Conservation (phyloP, 208 protist species). For the Eutreptiella sp. region DNA sequence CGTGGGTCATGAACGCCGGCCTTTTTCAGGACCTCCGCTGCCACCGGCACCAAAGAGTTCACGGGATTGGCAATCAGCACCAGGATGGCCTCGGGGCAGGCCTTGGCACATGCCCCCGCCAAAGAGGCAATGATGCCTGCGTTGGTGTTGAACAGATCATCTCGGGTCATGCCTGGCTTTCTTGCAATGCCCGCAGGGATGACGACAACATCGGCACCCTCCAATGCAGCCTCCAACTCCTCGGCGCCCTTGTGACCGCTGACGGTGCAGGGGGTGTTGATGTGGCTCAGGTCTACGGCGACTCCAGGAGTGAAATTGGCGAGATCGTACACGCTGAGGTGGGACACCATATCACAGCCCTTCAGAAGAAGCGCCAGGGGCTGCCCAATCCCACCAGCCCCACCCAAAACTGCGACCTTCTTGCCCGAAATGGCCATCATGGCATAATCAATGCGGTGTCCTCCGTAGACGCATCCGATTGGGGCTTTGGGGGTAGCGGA, state of each 20-base stretch:
- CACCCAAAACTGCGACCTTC: slow-evolving; percentile 83
- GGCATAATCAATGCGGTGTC: no score
- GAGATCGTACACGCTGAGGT: slow-evolving; percentile 81
- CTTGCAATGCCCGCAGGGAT: slow-evolving; percentile 74
- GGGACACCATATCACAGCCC: no score
- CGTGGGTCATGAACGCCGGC: slow-evolving; percentile 66
- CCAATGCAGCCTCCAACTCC: slow-evolving; percentile 55
- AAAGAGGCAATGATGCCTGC: slow-evolving; percentile 59
- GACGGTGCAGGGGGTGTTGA: slow-evolving; percentile 47
- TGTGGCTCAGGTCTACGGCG: slow-evolving; percentile 63
- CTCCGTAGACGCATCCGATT: no score
- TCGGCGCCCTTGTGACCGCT: slow-evolving; percentile 26
- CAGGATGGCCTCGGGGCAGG: slow-evolving; percentile 61
- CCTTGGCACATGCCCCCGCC: slow-evolving; percentile 58
- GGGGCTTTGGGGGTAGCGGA: no score
- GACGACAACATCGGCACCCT: slow-evolving; percentile 68
- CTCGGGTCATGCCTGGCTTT: slow-evolving; percentile 75
- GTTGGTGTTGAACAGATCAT: slow-evolving; percentile 70
- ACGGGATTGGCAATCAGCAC: slow-evolving; percentile 82
- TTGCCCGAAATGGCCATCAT: no score
- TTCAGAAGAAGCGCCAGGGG: slow-evolving; percentile 88
- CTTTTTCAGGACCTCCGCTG: slow-evolving; percentile 76
- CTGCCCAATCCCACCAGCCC: slow-evolving; percentile 90
- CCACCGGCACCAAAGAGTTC: slow-evolving; percentile 85
- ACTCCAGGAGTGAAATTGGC: slow-evolving; percentile 51